These are phyloP conservation scores for Candida succiphila DNA, from an alignment of 805 yeast genomes.

Conservation along the genomic window DNA sequence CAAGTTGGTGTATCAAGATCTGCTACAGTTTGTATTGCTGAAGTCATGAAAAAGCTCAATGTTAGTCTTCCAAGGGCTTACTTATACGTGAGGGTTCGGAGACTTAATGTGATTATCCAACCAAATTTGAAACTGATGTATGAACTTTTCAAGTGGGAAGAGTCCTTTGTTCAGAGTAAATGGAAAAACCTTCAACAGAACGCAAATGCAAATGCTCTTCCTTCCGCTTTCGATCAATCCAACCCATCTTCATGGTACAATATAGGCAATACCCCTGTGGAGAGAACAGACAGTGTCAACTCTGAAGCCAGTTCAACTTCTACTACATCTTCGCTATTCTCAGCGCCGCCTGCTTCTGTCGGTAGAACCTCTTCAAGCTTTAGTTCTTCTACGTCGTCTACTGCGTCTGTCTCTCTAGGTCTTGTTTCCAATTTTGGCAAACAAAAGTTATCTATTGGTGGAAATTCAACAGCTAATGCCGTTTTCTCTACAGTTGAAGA, in stretches of 20 bases:
- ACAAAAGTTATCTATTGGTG: constrained; percentile 6
- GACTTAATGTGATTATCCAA: constrained; percentile 88
- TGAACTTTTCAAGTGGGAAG: constrained; percentile 72
- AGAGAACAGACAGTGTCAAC: background rate
- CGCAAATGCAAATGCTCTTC: constrained; percentile 2
- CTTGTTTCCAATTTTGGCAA: background rate
- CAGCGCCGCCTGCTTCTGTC: constrained; percentile 1
- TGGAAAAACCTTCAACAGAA: constrained; percentile 1
- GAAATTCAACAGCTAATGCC: constrained; percentile 4
- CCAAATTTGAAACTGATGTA: constrained; percentile 90
- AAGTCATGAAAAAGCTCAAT: constrained; percentile 70
- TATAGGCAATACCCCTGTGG: background rate
- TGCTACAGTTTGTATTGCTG: constrained; percentile 94
- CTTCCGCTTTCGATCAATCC: no score
- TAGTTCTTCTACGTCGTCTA: constrained; percentile 5
- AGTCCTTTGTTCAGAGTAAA: constrained; percentile 16
- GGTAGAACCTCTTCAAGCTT: constrained; percentile 10
- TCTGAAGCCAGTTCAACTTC: background rate
- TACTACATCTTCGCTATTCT: constrained; percentile 1
- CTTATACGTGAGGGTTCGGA: constrained; percentile 76
- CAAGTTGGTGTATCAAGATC: constrained; percentile 94
- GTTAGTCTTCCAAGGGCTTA: constrained; percentile 72
- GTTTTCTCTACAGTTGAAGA: background rate
- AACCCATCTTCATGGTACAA: background rate
- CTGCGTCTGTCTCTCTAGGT: background rate